These are phyloP conservation scores for Ophiocordyceps australis DNA, from an alignment of 2,329 filamentous ascomycete genomes.

Conservation along the genomic window DNA sequence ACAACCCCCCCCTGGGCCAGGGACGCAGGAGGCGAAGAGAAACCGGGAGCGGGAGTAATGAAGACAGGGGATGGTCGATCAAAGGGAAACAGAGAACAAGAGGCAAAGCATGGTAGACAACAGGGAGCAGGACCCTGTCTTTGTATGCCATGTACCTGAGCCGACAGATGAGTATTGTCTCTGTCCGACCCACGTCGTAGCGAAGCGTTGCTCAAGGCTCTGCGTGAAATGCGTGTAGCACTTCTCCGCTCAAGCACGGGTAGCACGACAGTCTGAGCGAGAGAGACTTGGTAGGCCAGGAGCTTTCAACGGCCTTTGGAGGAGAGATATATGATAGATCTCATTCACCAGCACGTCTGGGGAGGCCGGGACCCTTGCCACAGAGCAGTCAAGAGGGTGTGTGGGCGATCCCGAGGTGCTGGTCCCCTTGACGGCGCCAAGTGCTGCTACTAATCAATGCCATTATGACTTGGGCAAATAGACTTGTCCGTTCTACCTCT, in stretches of 20 bases:
- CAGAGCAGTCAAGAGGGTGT: slow-evolving; percentile 3
- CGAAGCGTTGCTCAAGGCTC: neutral
- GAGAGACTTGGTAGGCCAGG: slow-evolving; percentile 3
- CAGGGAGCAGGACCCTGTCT: neutral
- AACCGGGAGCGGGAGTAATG: no score
- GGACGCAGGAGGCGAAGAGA: no score
- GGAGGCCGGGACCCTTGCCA: slow-evolving; percentile 5
- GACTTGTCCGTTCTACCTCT: no score
- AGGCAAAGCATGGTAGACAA: neutral
- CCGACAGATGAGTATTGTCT: neutral
- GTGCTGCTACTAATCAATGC: no score
- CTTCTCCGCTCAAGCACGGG: slow-evolving; percentile 2
- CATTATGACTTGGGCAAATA: no score
- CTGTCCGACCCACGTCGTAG: neutral
- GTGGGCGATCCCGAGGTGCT: slow-evolving; percentile 11
- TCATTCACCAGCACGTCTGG: slow-evolving; percentile 7
- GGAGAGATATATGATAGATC: slow-evolving; percentile 9
- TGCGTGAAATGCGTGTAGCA: neutral
- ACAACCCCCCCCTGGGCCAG: no score
- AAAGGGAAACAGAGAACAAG: neutral
- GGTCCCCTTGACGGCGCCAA: slow-evolving; percentile 7
- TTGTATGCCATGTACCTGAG: neutral
- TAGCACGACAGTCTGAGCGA: slow-evolving; percentile 3
- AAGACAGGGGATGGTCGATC: slow-evolving; percentile 1
- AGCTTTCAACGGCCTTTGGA: no score